These are phyloP conservation scores for Lipomyces lipofer DNA, from an alignment of 805 yeast genomes.

Conservation along the genomic window DNA sequence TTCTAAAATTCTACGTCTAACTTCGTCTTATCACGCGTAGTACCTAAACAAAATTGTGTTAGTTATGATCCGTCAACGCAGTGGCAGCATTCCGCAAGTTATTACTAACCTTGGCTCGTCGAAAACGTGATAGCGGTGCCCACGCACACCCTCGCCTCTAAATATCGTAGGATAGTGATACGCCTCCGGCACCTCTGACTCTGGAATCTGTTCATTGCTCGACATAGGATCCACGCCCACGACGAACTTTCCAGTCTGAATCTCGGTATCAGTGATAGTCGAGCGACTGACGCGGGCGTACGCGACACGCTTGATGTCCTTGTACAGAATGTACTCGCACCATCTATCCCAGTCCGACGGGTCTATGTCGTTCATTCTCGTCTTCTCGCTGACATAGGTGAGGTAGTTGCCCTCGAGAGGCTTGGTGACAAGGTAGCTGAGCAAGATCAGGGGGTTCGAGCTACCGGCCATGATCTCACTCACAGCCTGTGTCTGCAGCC, in stretches of 20 bases:
- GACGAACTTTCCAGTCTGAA: constrained; percentile 91
- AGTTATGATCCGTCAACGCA: constrained; percentile 8
- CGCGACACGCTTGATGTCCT: constrained; percentile 81
- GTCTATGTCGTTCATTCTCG: constrained; percentile 93
- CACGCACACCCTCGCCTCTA: constrained; percentile 89
- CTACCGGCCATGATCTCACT: constrained; percentile 76
- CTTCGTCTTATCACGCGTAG: too few relatives aligned
- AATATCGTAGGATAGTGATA: constrained; percentile 76
- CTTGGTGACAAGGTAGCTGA: constrained; percentile 86
- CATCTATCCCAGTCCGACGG: constrained; percentile 94
- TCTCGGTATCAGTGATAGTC: constrained; percentile 93
- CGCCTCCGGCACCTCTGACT: constrained; percentile 56
- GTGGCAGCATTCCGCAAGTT: too few relatives aligned
- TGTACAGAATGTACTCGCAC: constrained; percentile 95
- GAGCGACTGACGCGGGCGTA: constrained; percentile 93
- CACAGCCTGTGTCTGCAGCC: constrained; percentile 76
- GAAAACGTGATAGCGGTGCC: constrained; percentile 91
- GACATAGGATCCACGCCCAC: constrained; percentile 51
- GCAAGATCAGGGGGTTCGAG: constrained; percentile 76
- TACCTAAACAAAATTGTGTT: background rate
- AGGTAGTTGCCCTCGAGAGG: constrained; percentile 90
- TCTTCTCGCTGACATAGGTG: constrained; percentile 78
- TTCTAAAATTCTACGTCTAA: background rate
- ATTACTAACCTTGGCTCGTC: constrained; percentile 93
- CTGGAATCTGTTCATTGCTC: constrained; percentile 58